phyloP scores from a whole-genome alignment of 2,329 filamentous ascomycete species.

The Xylogone sp. region DNA sequence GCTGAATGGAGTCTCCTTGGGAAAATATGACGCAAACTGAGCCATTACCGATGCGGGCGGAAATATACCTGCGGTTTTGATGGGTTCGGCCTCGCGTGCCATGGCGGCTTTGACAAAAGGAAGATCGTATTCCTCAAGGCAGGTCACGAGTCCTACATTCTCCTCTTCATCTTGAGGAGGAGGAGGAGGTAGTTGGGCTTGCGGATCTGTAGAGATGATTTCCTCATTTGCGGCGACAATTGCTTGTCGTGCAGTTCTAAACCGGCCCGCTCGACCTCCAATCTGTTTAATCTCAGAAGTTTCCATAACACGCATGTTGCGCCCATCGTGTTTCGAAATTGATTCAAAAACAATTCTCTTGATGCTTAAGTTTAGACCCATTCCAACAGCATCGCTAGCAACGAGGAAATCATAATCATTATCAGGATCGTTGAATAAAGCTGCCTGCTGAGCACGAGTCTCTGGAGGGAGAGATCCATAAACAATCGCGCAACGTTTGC shows the following conservation, averaged over 20 bases:
- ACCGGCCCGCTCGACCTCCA: slow-evolving; percentile 86
- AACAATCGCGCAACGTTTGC: slow-evolving; percentile 81
- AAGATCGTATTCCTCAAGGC: slow-evolving; percentile 69
- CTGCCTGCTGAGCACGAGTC: slow-evolving; percentile 85
- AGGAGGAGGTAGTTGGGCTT: neutral
- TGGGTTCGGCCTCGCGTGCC: slow-evolving; percentile 55
- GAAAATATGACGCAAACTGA: slow-evolving; percentile 77
- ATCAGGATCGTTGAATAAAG: slow-evolving; percentile 88
- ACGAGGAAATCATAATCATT: slow-evolving; percentile 95
- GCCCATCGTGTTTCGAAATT: slow-evolving; percentile 67
- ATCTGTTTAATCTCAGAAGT: slow-evolving; percentile 91
- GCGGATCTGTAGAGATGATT: neutral
- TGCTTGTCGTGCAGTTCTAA: slow-evolving; percentile 64
- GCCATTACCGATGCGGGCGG: slow-evolving; percentile 70
- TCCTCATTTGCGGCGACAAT: slow-evolving; percentile 20
- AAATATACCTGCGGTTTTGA: slow-evolving; percentile 68
- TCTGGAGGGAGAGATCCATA: slow-evolving; percentile 92
- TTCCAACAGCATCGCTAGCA: slow-evolving; percentile 93
- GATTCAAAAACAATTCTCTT: slow-evolving; percentile 87
- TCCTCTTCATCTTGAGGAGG: neutral
- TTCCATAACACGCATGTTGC: slow-evolving; percentile 51
- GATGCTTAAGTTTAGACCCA: slow-evolving; percentile 92
- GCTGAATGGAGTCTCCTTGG: slow-evolving; percentile 73
- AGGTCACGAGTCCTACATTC: slow-evolving; percentile 69
- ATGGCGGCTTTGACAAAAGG: slow-evolving; percentile 60